phyloP scores from a whole-genome alignment of 805 yeast species.

The Myxozyma nipponensis region DNA sequence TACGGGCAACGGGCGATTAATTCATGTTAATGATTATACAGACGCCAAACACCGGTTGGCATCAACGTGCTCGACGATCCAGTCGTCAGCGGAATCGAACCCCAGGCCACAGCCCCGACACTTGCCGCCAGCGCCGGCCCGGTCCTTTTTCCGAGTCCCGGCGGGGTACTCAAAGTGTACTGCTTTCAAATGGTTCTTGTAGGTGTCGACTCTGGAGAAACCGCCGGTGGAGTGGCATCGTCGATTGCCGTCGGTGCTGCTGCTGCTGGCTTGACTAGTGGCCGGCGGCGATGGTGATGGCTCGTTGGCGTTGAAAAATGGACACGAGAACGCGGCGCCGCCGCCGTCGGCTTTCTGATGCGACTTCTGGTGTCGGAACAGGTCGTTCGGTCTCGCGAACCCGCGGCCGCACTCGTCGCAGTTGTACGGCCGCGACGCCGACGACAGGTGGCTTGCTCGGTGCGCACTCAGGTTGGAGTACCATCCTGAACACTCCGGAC shows the following conservation, averaged over 20 bases:
- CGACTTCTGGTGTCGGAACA: slow-evolving; percentile 76
- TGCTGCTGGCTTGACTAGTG: too few relatives aligned
- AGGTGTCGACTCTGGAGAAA: slow-evolving; percentile 86
- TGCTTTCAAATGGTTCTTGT: slow-evolving; percentile 84
- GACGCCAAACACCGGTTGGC: too few relatives aligned
- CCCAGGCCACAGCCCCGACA: slow-evolving; percentile 72
- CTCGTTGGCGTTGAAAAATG: slow-evolving; percentile 49
- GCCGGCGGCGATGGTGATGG: too few relatives aligned
- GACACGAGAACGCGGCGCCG: slow-evolving; percentile 76
- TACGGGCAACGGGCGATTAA: too few relatives aligned
- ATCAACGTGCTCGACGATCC: slow-evolving; percentile 76
- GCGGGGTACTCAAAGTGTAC: slow-evolving; percentile 84
- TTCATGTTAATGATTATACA: too few relatives aligned
- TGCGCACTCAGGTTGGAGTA: slow-evolving; percentile 83
- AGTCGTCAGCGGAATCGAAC: slow-evolving; percentile 68
- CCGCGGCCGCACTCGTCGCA: slow-evolving; percentile 80
- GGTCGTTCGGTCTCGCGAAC: slow-evolving; percentile 82
- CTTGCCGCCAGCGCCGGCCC: slow-evolving; percentile 62
- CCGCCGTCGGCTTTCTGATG: slow-evolving; percentile 85
- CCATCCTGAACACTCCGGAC: slow-evolving; percentile 62
- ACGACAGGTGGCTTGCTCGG: slow-evolving; percentile 69
- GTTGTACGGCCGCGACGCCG: slow-evolving; percentile 68
- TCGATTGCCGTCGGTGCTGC: neutral
- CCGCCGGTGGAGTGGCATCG: slow-evolving; percentile 78
- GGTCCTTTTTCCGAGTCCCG: slow-evolving; percentile 76